phyloP scores from a whole-genome alignment of 2,329 filamentous ascomycete species.

The Penicillium fuscoglaucum region DNA sequence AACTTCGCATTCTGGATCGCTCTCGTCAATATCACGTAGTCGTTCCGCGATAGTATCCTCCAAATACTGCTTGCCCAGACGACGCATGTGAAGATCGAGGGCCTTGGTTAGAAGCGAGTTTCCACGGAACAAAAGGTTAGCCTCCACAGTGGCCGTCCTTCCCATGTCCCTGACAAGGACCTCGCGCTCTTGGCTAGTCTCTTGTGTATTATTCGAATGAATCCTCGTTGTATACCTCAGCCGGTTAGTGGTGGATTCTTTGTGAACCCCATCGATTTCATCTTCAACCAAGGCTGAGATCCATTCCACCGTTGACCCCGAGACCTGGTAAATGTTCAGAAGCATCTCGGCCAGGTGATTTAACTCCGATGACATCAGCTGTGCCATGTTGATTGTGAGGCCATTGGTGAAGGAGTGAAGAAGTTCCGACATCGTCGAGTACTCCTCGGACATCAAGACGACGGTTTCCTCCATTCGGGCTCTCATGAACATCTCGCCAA shows the following conservation, averaged over 20 bases:
- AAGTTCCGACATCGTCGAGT: constrained; percentile 76
- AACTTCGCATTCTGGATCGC: constrained; percentile 90
- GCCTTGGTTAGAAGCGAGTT: constrained; percentile 93
- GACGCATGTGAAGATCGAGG: constrained; percentile 92
- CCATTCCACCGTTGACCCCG: constrained; percentile 81
- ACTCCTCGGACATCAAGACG: constrained; percentile 82
- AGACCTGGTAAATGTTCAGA: constrained; percentile 93
- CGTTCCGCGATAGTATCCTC: constrained; percentile 84
- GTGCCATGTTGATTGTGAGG: constrained; percentile 79
- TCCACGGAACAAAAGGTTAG: constrained; percentile 90
- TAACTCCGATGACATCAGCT: constrained; percentile 73
- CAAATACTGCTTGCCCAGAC: constrained; percentile 88
- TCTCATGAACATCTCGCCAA: constrained; percentile 83
- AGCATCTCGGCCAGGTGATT: constrained; percentile 81
- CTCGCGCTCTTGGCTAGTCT: constrained; percentile 58
- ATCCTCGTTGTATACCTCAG: constrained; percentile 64
- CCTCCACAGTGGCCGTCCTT: constrained; percentile 70
- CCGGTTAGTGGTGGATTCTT: constrained; percentile 69
- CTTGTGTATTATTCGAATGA: constrained; percentile 61
- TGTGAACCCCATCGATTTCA: constrained; percentile 91
- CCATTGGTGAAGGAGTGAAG: constrained; percentile 82
- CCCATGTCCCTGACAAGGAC: constrained; percentile 64
- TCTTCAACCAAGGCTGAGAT: constrained; percentile 91
- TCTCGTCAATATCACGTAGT: constrained; percentile 83
- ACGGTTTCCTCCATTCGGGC: constrained; percentile 84